Percentiles rank a stretch among this genome's conserved stretches.
Evolutionary conservation across 225 moss, liverwort and hornwort species (phyloP).

Genomic region (Lunularia cruciata): DNA sequence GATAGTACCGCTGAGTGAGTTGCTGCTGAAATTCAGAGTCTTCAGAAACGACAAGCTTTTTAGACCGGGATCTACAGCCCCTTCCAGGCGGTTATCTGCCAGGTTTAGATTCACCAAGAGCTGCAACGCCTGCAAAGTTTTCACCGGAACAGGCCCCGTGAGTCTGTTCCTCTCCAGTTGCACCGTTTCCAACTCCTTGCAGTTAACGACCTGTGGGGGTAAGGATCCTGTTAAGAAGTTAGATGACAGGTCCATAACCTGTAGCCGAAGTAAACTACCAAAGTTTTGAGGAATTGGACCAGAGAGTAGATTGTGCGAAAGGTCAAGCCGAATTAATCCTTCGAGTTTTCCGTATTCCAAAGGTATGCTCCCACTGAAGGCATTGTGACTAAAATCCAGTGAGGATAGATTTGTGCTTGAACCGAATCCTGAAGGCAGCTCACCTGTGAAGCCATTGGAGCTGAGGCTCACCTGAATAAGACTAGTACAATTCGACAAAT

Average conservation of each 20-base stretch:
- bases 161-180: constrained; percentile 9
- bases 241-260: constrained; percentile 7
- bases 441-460: constrained; percentile 2
- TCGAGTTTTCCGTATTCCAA: neutral
- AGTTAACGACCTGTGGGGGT: neutral
- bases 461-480: constrained; percentile 7
- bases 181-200: constrained; percentile 2
- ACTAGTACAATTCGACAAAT: neutral
- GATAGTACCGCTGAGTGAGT: neutral
- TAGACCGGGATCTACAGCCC: neutral
- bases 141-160: neutral
- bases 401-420: neutral
- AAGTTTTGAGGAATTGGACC: constrained; percentile 4
- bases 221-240: constrained; percentile 7
- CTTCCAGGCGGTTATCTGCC: constrained; percentile 10
- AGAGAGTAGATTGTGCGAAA: constrained; percentile 8
- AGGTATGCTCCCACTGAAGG: constrained; percentile 7
- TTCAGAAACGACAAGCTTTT: neutral
- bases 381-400: constrained; percentile 6
- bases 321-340: constrained; percentile 5
- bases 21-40: constrained; percentile 14
- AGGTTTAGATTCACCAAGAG: constrained; percentile 6
- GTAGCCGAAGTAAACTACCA: constrained; percentile 1
- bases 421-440: neutral
- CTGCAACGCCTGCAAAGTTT: neutral